Conservation (phyloP, 2,329 filamentous ascomycete genomes). For the Fusarium scirpi region DNA sequence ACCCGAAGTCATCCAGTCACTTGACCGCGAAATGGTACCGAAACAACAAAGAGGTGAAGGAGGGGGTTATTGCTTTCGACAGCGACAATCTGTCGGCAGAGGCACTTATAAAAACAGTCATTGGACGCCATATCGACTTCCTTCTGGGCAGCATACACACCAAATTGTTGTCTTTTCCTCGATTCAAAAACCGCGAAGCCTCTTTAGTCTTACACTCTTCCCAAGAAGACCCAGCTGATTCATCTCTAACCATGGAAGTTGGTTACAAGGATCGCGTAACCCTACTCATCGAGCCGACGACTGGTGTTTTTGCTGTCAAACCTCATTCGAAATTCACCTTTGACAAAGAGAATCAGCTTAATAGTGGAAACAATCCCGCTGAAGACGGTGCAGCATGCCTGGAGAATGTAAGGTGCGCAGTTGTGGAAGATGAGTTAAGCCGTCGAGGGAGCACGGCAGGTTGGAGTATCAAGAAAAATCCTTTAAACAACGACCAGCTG, state of each 20-base stretch:
- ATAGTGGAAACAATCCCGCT: slow-evolving; percentile 67
- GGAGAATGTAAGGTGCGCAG: slow-evolving; percentile 71
- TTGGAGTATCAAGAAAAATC: slow-evolving; percentile 68
- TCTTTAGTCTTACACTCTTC: slow-evolving; percentile 69
- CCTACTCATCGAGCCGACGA: slow-evolving; percentile 79
- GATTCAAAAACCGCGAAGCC: slow-evolving; percentile 72
- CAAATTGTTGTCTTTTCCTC: slow-evolving; percentile 68
- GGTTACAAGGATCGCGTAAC: slow-evolving; percentile 70
- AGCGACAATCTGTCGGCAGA: slow-evolving; percentile 78
- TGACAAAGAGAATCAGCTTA: slow-evolving; percentile 74
- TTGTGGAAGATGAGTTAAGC: slow-evolving; percentile 71
- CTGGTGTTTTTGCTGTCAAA: slow-evolving; percentile 78
- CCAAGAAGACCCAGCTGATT: slow-evolving; percentile 72
- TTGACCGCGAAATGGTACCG: slow-evolving; percentile 85
- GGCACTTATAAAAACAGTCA: slow-evolving; percentile 76
- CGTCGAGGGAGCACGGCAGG: slow-evolving; percentile 71
- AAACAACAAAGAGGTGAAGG: slow-evolving; percentile 79
- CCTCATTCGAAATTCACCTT: slow-evolving; percentile 70
- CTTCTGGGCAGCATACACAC: slow-evolving; percentile 76
- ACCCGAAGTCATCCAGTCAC: slow-evolving; percentile 62
- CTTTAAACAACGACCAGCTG: slow-evolving; percentile 65
- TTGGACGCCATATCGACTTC: slow-evolving; percentile 79
- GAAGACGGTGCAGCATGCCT: slow-evolving; percentile 69
- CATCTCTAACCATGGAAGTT: slow-evolving; percentile 75
- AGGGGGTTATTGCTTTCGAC: slow-evolving; percentile 76